A percentile compares a stretch with the other conserved stretches of the same genome.
phyloP scores from a whole-genome alignment of 352 stramenopile species.

The Globisporangium alternatum region DNA sequence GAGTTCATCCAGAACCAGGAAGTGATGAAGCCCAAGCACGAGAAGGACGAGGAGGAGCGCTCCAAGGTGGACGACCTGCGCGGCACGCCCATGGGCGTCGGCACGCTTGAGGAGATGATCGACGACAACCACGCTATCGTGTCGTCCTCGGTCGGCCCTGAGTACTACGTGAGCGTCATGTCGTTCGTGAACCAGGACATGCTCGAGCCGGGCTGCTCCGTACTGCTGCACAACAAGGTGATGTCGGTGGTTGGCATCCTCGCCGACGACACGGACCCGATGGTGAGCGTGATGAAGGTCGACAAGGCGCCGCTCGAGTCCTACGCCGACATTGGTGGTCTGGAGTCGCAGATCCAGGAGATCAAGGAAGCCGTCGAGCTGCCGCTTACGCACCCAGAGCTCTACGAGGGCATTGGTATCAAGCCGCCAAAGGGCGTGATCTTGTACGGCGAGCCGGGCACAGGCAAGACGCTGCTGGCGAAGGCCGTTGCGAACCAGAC shows the following conservation, averaged over 20 bases:
- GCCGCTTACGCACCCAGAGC: conserved; percentile 98
- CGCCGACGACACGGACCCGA: conserved; percentile 98
- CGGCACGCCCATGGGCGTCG: conserved; percentile 97
- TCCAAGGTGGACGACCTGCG: conserved; percentile 99
- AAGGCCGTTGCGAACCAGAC: conserved; percentile 99
- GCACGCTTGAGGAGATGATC: conserved; percentile 99
- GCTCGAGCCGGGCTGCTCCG: conserved; percentile 97
- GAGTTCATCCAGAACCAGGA: conserved; percentile 99
- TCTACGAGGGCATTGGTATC: conserved; percentile 99
- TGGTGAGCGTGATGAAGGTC: conserved; percentile 99
- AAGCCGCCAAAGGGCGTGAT: conserved; percentile 99
- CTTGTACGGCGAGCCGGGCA: conserved; percentile 99
- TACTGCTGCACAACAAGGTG: conserved; percentile 99
- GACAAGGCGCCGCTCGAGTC: conserved; percentile 99
- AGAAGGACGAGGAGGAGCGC: conserved; percentile 98
- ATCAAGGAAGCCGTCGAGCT: conserved; percentile 96
- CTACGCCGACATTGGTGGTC: conserved; percentile 99
- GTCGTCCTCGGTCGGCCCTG: conserved; percentile 95
- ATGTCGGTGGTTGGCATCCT: conserved; percentile 99
- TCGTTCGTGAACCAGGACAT: conserved; percentile 99
- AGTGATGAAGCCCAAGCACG: conserved; percentile 99
- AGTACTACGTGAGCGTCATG: conserved; percentile 99
- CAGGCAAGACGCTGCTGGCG: conserved; percentile 99
- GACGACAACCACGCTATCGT: conserved; percentile 99
- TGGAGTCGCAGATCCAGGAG: conserved; percentile 98